Evolutionary conservation across 768 basidiomycete genomes (phyloP), one percentile per base, ranked within the genome.

Genomic region (Tylopilus subfusipes): DNA sequence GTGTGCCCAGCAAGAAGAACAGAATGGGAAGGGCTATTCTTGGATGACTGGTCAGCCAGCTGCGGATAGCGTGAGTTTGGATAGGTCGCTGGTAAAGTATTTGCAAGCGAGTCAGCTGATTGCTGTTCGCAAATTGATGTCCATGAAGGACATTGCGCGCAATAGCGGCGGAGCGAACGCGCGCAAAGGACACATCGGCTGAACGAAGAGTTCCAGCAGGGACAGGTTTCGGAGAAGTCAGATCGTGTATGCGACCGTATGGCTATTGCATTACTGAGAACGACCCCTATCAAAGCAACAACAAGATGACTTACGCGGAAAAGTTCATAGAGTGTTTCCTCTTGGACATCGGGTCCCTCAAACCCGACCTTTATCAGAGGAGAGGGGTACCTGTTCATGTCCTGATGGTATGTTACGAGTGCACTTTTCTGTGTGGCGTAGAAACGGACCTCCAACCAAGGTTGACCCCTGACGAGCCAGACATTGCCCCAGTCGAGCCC

Each of bases 1-100:
- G 62, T 3, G 88, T 86, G 12, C 94, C 96, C n/a, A 98, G 68
- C 2, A 98, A 72, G 69, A 98, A 97, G 40, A 93, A 81, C 2
- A 93, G 55, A 18, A 93, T 69, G 0, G 93, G 93, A 4, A 94
- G 69, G 49, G 86, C 83, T 47, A 97, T 86, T 56, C 83, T 84
- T 9, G 96, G 95, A 72, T 98, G 95, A n/a, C 72, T 76, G 2
- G 88, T 77, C 56, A 93, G 76, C 88, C 93, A 98, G 67, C 86
- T 85, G 30, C 88, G 77, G 27, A 93, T 68, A 19, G 69, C 77
- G 61, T 88, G 86, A 1, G 78, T 80, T 63, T 84, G 81, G n/a
- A 86, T 72, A 16, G 86, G 85, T 43, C 75, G 75, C 60, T 84
- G 77, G 63, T 89, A 92, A 6, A 75, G 71, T 7, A 81, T 76